phyloP scores from a whole-genome alignment of 2,329 filamentous ascomycete genomes.

The Hypoxylon sp. region DNA sequence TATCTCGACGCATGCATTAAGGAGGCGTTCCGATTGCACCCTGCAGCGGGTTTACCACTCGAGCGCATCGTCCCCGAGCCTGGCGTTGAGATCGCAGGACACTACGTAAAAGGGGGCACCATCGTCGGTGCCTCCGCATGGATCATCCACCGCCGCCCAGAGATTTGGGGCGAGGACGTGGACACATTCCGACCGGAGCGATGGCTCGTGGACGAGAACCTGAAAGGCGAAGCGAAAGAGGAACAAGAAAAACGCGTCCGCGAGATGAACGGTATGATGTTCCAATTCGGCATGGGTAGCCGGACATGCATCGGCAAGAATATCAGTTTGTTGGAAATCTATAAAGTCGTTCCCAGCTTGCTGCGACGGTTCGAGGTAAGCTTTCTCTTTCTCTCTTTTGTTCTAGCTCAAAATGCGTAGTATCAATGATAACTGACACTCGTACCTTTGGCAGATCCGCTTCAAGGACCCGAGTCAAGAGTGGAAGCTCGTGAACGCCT shows the following conservation, averaged over 20 bases:
- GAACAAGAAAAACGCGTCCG: conserved; percentile 63
- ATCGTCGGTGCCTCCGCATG: conserved; percentile 79
- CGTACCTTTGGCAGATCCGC: conserved; percentile 53
- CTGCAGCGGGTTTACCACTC: conserved; percentile 75
- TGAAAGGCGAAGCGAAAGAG: conserved; percentile 41
- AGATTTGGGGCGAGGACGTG: conserved; percentile 74
- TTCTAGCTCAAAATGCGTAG: background rate
- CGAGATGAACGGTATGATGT: conserved; percentile 74
- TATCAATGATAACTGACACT: background rate
- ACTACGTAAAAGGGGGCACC: conserved; percentile 72
- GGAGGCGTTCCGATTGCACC: conserved; percentile 79
- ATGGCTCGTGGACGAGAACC: conserved; percentile 61
- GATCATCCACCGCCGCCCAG: conserved; percentile 74
- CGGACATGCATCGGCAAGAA: conserved; percentile 77
- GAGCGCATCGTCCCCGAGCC: conserved; percentile 75
- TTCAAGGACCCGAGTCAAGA: conserved; percentile 63
- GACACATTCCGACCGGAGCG: conserved; percentile 74
- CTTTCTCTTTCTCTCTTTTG: background rate
- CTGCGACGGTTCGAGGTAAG: conserved; percentile 70
- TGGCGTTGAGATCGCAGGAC: conserved; percentile 70
- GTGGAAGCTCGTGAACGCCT: conserved; percentile 68
- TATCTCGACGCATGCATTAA: conserved; percentile 83
- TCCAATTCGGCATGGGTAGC: conserved; percentile 77
- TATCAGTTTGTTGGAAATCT: conserved; percentile 69
- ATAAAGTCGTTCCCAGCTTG: conserved; percentile 68